These are phyloP conservation scores for Dendrobium officinale DNA, from an alignment of 106 monocot genomes.

Conservation along the genomic window DNA sequence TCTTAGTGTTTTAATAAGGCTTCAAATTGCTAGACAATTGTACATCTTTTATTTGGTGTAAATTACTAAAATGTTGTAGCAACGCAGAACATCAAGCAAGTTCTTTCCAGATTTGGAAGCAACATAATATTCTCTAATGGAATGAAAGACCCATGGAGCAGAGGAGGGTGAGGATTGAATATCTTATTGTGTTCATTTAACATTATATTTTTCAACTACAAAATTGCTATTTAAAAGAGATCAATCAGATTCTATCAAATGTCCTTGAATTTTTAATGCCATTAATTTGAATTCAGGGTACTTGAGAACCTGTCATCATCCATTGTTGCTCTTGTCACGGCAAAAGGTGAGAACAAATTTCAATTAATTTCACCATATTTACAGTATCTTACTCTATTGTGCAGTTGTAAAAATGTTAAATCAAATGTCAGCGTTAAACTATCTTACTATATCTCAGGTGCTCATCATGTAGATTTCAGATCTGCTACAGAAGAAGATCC, in stretches of 20 bases:
- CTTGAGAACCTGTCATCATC: slow-evolving; percentile 73
- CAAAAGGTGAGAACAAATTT: slow-evolving; percentile 40
- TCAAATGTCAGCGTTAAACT: too few relatives aligned
- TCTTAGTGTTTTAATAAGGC: too few relatives aligned
- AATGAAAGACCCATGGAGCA: slow-evolving; percentile 95
- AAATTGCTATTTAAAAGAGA: too few relatives aligned
- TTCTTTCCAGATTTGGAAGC: slow-evolving; percentile 84
- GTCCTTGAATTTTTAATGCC: too few relatives aligned
- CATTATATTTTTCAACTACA: background rate
- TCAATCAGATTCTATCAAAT: too few relatives aligned
- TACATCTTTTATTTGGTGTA: too few relatives aligned
- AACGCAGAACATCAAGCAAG: slow-evolving; percentile 59
- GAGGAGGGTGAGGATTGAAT: slow-evolving; percentile 65
- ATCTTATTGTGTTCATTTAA: background rate
- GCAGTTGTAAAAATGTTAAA: too few relatives aligned
- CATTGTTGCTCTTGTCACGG: slow-evolving; percentile 83
- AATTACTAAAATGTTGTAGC: background rate
- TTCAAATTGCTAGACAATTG: too few relatives aligned
- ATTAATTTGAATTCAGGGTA: slow-evolving; percentile 39
- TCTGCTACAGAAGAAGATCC: slow-evolving; percentile 74
- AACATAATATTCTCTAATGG: slow-evolving; percentile 96
- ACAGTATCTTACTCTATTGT: too few relatives aligned
- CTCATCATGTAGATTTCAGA: slow-evolving; percentile 88
- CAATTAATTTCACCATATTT: too few relatives aligned
- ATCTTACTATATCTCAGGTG: slow-evolving; percentile 34